Evolutionary conservation across 345 rosid species (phyloP).

Genomic region (Salix koriyanagi): DNA sequence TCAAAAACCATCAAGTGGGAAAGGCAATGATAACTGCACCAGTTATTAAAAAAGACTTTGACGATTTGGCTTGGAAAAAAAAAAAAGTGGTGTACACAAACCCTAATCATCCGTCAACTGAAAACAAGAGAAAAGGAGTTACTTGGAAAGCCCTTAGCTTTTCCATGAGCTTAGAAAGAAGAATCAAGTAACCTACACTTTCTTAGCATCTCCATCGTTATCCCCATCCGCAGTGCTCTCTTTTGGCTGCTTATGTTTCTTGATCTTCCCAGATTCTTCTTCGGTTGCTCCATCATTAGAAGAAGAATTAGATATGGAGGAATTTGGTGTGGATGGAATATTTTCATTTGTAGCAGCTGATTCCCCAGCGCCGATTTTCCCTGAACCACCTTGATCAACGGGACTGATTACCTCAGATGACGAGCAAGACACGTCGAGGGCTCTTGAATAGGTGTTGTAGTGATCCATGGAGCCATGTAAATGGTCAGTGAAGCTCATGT

Average conservation of each 20-base stretch:
- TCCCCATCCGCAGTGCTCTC: slow-evolving; percentile 13
- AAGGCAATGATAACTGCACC: neutral
- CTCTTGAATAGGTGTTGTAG: slow-evolving; percentile 51
- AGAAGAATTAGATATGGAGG: slow-evolving; percentile 28
- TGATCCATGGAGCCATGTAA: slow-evolving; percentile 46
- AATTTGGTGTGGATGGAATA: slow-evolving; percentile 22
- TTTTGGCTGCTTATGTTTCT: slow-evolving; percentile 10
- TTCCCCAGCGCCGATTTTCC: slow-evolving; percentile 6
- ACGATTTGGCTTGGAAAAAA: neutral
- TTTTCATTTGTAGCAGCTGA: neutral
- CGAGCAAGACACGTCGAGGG: slow-evolving; percentile 31
- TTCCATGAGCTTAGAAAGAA: neutral
- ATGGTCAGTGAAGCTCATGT: slow-evolving; percentile 55
- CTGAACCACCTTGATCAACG: neutral
- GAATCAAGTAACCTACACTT: slow-evolving; percentile 15
- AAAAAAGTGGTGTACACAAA: neutral
- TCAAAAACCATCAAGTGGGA: neutral
- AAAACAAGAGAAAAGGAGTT: neutral
- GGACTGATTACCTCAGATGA: slow-evolving; percentile 12
- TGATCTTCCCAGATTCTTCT: slow-evolving; percentile 13
- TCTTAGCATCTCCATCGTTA: slow-evolving; percentile 12
- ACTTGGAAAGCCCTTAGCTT: neutral
- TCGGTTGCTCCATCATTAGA: slow-evolving; percentile 28
- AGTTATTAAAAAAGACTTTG: neutral
- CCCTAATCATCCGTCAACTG: neutral